A percentile compares a stretch with the other conserved stretches of the same genome.
Conservation (phyloP, 208 protist genomes). For the Jaenimonas drosophilae region DNA sequence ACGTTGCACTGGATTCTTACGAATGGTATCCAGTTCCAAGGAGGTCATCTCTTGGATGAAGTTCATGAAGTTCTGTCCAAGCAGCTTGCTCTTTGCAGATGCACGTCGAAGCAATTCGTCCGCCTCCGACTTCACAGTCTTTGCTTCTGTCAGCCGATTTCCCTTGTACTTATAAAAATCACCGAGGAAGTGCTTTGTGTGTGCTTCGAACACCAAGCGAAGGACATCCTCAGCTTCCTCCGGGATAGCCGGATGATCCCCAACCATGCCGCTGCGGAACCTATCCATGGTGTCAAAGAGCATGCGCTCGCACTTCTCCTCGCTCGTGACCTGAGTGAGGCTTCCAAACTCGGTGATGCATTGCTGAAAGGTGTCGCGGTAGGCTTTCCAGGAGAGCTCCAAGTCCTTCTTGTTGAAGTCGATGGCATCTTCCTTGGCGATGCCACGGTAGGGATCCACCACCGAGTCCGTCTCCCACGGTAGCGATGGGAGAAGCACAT, state of each 20-base stretch:
- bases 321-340: conserved; percentile 64
- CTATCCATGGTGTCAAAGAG: conserved; percentile 66
- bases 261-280: conserved; percentile 63
- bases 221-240: conserved; percentile 68
- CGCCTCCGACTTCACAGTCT: conserved; percentile 60
- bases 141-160: conserved; percentile 57
- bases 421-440: conserved; percentile 42
- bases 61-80: conserved; percentile 81
- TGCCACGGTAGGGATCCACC: conserved; percentile 73
- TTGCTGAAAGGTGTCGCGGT: conserved; percentile 73
- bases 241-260: conserved; percentile 66
- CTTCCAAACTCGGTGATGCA: conserved; percentile 77
- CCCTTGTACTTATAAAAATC: conserved; percentile 84
- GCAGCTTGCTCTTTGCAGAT: conserved; percentile 76
- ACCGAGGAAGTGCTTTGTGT: conserved; percentile 81
- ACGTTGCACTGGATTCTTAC: conserved; percentile 81
- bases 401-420: conserved; percentile 71
- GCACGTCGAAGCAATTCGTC: conserved; percentile 72
- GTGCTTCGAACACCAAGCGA: conserved; percentile 70
- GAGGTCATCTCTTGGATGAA: conserved; percentile 88
- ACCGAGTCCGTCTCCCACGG: conserved; percentile 85
- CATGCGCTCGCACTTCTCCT: conserved; percentile 74
- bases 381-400: conserved; percentile 71
- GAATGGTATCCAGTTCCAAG: conserved; percentile 74
- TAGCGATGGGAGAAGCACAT: conserved; percentile 72